Evolutionary conservation across 495 filamentous ascomycete species (phyloP).

Genomic region (Evansstolkia leycettana): DNA sequence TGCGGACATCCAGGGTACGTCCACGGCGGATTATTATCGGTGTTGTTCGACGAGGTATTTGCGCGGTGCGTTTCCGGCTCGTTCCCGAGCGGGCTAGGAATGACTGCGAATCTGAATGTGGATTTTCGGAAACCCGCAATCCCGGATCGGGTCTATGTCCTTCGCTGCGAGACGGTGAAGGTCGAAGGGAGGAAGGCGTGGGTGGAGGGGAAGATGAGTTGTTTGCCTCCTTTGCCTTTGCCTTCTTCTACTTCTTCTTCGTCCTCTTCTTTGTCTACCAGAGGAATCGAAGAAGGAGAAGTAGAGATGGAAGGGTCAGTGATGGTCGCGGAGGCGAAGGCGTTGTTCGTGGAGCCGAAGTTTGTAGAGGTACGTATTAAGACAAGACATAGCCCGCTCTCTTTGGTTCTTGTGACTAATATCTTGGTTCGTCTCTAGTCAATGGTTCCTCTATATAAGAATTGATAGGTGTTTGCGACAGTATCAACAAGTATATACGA

Average conservation of each 20-base stretch:
- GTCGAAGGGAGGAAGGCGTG: constrained; percentile 31
- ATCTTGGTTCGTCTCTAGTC: constrained; percentile 13
- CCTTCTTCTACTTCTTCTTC: neutral
- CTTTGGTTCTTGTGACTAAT: constrained; percentile 3
- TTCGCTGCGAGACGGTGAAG: constrained; percentile 36
- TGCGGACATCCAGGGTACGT: constrained; percentile 30
- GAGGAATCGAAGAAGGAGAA: constrained; percentile 6
- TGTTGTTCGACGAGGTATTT: constrained; percentile 31
- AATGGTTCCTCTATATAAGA: constrained; percentile 27
- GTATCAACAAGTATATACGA: too few species aligned
- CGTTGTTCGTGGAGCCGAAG: constrained; percentile 80
- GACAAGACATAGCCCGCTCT: too few species aligned
- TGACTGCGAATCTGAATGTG: constrained; percentile 54
- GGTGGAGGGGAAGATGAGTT: constrained; percentile 25
- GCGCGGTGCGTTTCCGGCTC: constrained; percentile 26
- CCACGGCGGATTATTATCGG: constrained; percentile 26
- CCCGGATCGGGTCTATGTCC: constrained; percentile 51
- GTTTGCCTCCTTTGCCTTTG: constrained; percentile 7
- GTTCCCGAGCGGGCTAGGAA: constrained; percentile 33
- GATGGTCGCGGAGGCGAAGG: constrained; percentile 64
- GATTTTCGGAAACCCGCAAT: constrained; percentile 48
- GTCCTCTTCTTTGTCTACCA: too few species aligned
- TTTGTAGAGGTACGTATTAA: constrained; percentile 55
- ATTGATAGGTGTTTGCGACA: too few species aligned
- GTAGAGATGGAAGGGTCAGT: constrained; percentile 37